A percentile compares a stretch with the other conserved stretches of the same genome.
Evolutionary conservation across 495 filamentous ascomycete genomes (phyloP).

Genomic region (Aspergillus cristatus): DNA sequence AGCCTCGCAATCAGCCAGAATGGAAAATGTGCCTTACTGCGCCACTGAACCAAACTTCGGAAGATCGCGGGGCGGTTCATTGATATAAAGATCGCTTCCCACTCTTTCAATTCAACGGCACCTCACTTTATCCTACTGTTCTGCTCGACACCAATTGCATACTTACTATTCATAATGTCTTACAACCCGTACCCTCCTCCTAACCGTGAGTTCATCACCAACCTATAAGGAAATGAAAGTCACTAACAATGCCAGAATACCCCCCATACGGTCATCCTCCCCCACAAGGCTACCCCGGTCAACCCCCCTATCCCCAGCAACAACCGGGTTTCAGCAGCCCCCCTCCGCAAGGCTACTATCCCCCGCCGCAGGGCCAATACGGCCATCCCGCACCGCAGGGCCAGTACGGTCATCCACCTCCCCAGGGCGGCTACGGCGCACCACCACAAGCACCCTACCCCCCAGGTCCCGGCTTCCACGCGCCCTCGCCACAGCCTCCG

Average conservation of each 20-base stretch:
- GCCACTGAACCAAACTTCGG: too few relatives aligned
- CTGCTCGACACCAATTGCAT: too few relatives aligned
- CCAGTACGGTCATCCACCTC: constrained; percentile 23
- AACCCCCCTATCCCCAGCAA: constrained; percentile 14
- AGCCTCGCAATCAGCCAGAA: too few relatives aligned
- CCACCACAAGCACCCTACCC: constrained; percentile 1
- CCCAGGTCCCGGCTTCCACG: constrained; percentile 7
- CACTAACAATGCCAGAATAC: constrained; percentile 11
- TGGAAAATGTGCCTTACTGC: too few relatives aligned
- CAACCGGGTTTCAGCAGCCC: constrained; percentile 15
- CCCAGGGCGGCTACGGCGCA: constrained; percentile 19
- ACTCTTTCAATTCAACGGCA: too few relatives aligned
- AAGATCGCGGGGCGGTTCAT: too few relatives aligned
- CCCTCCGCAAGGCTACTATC: constrained; percentile 12
- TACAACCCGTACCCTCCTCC: constrained; percentile 18
- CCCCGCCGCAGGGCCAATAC: constrained; percentile 18
- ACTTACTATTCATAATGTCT: constrained; percentile 14
- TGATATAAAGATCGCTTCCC: too few relatives aligned
- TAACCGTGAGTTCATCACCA: constrained; percentile 14
- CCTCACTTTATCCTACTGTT: too few relatives aligned
- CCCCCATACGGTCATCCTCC: constrained; percentile 27
- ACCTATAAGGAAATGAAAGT: constrained; percentile 1
- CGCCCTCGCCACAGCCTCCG: constrained; percentile 14
- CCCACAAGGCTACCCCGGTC: too few relatives aligned
- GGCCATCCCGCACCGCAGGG: constrained; percentile 19